Evolutionary conservation across 306 rosid species (phyloP).

Genomic region (Vigna reflexopilosa): DNA sequence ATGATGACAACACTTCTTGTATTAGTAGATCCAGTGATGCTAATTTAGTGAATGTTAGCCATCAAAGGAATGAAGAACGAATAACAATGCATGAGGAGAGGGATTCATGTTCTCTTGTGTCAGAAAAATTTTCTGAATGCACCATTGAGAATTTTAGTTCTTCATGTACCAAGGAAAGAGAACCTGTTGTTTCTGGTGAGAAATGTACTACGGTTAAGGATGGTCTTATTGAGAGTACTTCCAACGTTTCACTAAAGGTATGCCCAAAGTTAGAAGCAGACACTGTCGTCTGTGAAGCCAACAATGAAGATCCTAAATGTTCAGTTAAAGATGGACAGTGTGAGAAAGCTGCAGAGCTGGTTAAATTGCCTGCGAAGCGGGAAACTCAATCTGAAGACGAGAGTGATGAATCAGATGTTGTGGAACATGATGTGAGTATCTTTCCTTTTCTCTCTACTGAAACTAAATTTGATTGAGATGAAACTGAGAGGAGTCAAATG

Average conservation of each 20-base stretch:
- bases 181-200: constrained; percentile 47
- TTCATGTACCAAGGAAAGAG: constrained; percentile 48
- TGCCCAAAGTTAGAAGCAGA: constrained; percentile 59
- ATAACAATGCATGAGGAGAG: constrained; percentile 25
- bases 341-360: constrained; percentile 55
- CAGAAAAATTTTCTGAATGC: constrained; percentile 41
- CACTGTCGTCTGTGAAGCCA: constrained; percentile 47
- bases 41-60: constrained; percentile 44
- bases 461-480: constrained; percentile 30
- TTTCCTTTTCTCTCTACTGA: constrained; percentile 22
- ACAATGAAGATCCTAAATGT: constrained; percentile 51
- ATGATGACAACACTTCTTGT: constrained; percentile 66
- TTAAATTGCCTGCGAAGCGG: constrained; percentile 51
- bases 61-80: constrained; percentile 51
- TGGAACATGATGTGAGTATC: constrained; percentile 90
- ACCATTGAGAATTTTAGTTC: constrained; percentile 41
- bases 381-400: constrained; percentile 69
- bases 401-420: constrained; percentile 85
- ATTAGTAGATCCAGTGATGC: constrained; percentile 67
- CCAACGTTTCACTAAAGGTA: constrained; percentile 43
- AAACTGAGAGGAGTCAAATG: constrained; percentile 13
- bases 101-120: constrained; percentile 32
- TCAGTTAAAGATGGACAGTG: constrained; percentile 47
- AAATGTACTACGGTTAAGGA: constrained; percentile 45
- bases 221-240: constrained; percentile 44